Conservation (phyloP, 345 rosid genomes). For the Draba incana region DNA sequence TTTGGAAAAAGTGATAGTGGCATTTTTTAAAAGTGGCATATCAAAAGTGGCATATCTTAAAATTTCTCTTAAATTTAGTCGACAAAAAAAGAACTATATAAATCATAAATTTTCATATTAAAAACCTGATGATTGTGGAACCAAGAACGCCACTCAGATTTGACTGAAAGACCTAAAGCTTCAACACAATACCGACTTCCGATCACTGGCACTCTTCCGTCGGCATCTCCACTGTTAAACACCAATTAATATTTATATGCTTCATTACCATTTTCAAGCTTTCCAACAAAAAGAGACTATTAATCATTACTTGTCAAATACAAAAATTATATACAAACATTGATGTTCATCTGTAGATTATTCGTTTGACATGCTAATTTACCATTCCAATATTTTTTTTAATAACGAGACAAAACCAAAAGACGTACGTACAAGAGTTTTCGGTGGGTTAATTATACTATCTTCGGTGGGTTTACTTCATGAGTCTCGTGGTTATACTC, state of each 20-base stretch:
- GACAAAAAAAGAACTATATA: not conserved
- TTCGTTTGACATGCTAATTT: not conserved
- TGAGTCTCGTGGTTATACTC: slow-evolving; percentile 2
- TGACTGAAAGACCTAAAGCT: slow-evolving; percentile 50
- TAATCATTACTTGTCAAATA: too few species aligned
- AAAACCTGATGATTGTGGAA: slow-evolving; percentile 58
- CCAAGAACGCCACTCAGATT: slow-evolving; percentile 61
- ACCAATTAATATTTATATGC: not conserved
- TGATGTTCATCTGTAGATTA: not conserved
- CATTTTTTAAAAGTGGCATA: too few species aligned
- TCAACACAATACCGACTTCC: slow-evolving; percentile 56
- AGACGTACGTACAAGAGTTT: slow-evolving; percentile 6
- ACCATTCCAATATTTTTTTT: not conserved
- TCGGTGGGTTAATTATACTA: not conserved
- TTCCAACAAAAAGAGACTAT: not conserved
- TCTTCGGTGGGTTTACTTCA: not conserved
- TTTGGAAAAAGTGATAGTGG: too few species aligned
- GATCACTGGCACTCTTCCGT: slow-evolving; percentile 62
- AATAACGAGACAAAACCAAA: not conserved
- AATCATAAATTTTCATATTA: not conserved
- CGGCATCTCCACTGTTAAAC: slow-evolving; percentile 57
- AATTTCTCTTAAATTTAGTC: too few species aligned
- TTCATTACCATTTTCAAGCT: not conserved
- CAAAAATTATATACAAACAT: not conserved
- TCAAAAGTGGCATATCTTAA: too few species aligned